A percentile compares a stretch with the other conserved stretches of the same genome.
Evolutionary conservation across 169 alveolate genomes (phyloP).

Genomic region (Plasmodium chabaudi): DNA sequence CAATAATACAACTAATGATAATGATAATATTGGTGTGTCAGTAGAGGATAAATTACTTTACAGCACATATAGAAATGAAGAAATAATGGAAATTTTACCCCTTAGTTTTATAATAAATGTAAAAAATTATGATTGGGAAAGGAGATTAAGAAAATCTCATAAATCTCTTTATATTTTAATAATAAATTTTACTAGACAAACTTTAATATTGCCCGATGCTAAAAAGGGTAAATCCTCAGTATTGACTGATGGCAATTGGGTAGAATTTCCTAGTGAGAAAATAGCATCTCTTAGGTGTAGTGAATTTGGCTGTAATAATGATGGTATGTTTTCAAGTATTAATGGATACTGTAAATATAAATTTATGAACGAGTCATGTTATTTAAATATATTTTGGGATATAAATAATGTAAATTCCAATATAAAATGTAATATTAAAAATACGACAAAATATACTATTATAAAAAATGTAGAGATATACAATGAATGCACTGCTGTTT

Average conservation of each 20-base stretch:
- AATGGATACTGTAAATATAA: slow-evolving; percentile 82
- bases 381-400: slow-evolving; percentile 83
- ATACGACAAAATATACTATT: slow-evolving; percentile 80
- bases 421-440: slow-evolving; percentile 82
- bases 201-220: slow-evolving; percentile 70
- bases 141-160: slow-evolving; percentile 85
- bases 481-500: slow-evolving; percentile 87
- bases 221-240: slow-evolving; percentile 70
- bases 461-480: slow-evolving; percentile 83
- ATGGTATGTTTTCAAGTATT: slow-evolving; percentile 85
- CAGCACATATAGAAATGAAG: slow-evolving; percentile 44
- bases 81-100: slow-evolving; percentile 74
- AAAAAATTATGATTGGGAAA: slow-evolving; percentile 83
- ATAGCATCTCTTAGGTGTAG: slow-evolving; percentile 85
- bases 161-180: slow-evolving; percentile 87
- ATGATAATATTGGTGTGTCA: background rate
- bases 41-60: slow-evolving; percentile 13
- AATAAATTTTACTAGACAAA: slow-evolving; percentile 86
- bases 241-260: slow-evolving; percentile 86
- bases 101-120: slow-evolving; percentile 76
- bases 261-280: slow-evolving; percentile 88
- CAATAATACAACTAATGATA: background rate
- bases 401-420: slow-evolving; percentile 83
- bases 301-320: slow-evolving; percentile 88
- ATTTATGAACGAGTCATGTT: slow-evolving; percentile 83